Base-by-base conservation (phyloP, 768 basidiomycete genomes). In the Rhizopogon vulgaris region DNA sequence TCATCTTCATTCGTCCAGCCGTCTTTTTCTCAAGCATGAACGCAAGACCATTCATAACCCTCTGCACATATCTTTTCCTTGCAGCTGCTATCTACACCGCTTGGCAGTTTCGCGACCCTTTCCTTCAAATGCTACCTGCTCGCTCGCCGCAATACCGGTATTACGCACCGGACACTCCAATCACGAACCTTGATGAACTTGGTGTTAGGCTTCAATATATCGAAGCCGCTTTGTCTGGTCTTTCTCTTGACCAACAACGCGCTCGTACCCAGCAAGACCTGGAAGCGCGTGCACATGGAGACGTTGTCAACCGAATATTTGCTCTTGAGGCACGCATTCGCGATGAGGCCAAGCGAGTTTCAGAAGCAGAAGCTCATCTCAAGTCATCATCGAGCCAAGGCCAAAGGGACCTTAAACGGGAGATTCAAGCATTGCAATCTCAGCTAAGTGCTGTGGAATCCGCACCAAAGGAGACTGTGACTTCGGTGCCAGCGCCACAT, bases 141-240 rank as follows among this genome's bases (percentile, higher is more conserved):
- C 60, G 68, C 56, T 27, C 65, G 48, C 49, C 65, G 28, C 50
- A 60, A 4, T 64, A 58, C 3, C 62, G 70, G 7, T 90, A 82
- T 61, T 66, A 69, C 2, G 69, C 82, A 0, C 84, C 88, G 0
- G 77, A 78, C 7, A 64, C 71, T 9, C 86, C 87, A 1, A 79
- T 82, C 1, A 73, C 76, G 15, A 78, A 88, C 63, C 69, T 90
- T 17, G 76, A 78, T 3, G 88, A 88, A 51, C 70, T 91, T 22
- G 73, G 81, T 2, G 71, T 73, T 6, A 80, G 88, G 8, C 66
- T 92, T 11, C 76, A 78, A 54, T 71, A 71, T 34, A 76, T 91
- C 37, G 89, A 91, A 65, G 73, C 68, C 24, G 81, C 77, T 1
- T 69, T 90, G 12, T 80, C 82, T 12, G 74, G 77, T 6, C 69